Percentiles rank a stretch among this genome's conserved stretches.
These are phyloP conservation scores for Atalantia buxifolia DNA, from an alignment of 345 rosid species.

Conservation along the genomic window DNA sequence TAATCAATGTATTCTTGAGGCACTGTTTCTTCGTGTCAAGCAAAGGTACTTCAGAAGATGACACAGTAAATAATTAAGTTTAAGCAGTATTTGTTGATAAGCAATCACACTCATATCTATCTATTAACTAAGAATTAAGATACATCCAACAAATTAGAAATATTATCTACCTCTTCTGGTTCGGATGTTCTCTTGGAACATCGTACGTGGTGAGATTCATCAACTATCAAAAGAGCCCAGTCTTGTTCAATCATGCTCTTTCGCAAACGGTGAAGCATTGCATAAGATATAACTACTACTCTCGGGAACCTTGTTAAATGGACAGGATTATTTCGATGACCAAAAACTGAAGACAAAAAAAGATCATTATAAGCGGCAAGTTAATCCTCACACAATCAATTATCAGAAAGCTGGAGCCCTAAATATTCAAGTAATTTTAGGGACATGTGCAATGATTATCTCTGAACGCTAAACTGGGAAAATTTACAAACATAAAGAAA, in stretches of 20 bases:
- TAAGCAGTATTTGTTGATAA: neutral
- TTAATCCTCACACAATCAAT: neutral
- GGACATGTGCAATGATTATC: neutral
- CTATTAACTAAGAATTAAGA: neutral
- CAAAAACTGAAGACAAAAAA: conserved; percentile 60
- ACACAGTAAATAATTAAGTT: neutral
- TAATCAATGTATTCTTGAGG: neutral
- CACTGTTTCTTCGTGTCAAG: neutral
- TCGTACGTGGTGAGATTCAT: conserved; percentile 92
- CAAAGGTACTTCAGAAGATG: neutral
- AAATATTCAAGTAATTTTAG: neutral
- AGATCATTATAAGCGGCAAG: neutral
- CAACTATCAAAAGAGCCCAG: conserved; percentile 87
- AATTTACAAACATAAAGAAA: neutral
- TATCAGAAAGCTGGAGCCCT: neutral
- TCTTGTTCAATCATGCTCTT: conserved; percentile 69
- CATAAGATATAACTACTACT: conserved; percentile 88
- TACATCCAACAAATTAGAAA: neutral
- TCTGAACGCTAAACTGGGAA: conserved; percentile 1
- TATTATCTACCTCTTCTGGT: conserved; percentile 61
- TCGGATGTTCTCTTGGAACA: conserved; percentile 72
- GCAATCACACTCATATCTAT: neutral
- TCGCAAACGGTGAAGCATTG: conserved; percentile 74
- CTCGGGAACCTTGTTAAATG: conserved; percentile 64
- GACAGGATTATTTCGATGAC: conserved; percentile 76